A percentile compares a stretch with the other conserved stretches of the same genome.
These are phyloP conservation scores for Leavenworthia alabamica DNA, from an alignment of 345 rosid species.

Conservation along the genomic window DNA sequence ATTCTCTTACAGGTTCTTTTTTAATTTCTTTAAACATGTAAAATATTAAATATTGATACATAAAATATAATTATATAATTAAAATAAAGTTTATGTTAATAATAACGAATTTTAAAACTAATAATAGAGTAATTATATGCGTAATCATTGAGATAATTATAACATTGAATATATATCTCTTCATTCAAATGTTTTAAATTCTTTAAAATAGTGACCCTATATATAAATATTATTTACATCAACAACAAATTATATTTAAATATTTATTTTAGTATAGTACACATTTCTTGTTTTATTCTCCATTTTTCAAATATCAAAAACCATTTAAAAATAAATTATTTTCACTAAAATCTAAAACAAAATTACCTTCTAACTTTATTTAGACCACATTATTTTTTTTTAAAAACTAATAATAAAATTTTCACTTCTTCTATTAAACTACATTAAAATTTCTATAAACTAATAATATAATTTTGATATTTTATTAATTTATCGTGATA, in stretches of 20 bases:
- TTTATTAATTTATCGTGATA: too few relatives aligned
- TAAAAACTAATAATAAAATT: neutral
- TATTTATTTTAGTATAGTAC: neutral
- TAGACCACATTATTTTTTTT: neutral
- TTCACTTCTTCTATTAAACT: neutral
- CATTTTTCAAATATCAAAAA: neutral
- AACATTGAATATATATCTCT: neutral
- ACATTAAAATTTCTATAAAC: too few relatives aligned
- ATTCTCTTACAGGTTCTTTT: conserved; percentile 75
- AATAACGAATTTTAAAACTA: neutral
- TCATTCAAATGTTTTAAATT: neutral
- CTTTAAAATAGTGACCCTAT: neutral
- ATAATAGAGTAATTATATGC: neutral
- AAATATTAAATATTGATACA: neutral
- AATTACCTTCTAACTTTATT: neutral
- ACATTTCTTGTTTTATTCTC: neutral
- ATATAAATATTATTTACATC: neutral
- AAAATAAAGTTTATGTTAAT: neutral
- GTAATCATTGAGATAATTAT: neutral
- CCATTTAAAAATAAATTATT: neutral
- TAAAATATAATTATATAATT: neutral
- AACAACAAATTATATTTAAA: neutral
- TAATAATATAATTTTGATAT: too few relatives aligned
- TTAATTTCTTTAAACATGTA: neutral
- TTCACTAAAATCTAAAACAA: neutral